Percentiles rank a stretch among this genome's conserved stretches.
phyloP scores from a whole-genome alignment of 805 yeast species.

The Lipomyces anomalus region DNA sequence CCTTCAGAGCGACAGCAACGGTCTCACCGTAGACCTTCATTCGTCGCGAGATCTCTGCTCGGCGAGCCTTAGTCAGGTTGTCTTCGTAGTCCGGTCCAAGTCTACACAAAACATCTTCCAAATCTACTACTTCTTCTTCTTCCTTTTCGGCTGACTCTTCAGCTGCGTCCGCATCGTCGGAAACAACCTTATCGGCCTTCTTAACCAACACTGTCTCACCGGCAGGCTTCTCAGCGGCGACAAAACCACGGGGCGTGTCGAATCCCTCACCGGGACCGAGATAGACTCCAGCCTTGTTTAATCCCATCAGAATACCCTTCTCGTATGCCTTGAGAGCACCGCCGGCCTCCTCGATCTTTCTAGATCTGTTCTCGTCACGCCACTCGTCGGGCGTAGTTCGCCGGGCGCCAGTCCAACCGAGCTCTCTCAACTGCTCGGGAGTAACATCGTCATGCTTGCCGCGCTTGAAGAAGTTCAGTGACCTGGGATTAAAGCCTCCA shows the following conservation, averaged over 20 bases:
- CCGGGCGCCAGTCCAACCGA: slow-evolving; percentile 96
- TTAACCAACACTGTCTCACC: slow-evolving; percentile 49
- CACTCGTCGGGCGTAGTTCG: slow-evolving; percentile 66
- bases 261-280: slow-evolving; percentile 82
- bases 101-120: slow-evolving; percentile 14
- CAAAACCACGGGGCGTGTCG: slow-evolving; percentile 28
- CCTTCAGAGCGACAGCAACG: slow-evolving; percentile 23
- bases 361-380: slow-evolving; percentile 61
- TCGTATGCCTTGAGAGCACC: slow-evolving; percentile 72
- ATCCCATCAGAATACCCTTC: slow-evolving; percentile 57
- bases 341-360: slow-evolving; percentile 58
- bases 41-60: slow-evolving; percentile 23
- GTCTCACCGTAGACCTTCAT: slow-evolving; percentile 23
- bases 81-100: slow-evolving; percentile 22
- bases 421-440: slow-evolving; percentile 50
- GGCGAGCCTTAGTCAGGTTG: slow-evolving; percentile 15
- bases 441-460: slow-evolving; percentile 33
- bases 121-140: slow-evolving; percentile 4
- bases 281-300: slow-evolving; percentile 52
- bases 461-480: slow-evolving; percentile 31
- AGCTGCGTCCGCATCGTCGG: slow-evolving; percentile 42
- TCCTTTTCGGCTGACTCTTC: slow-evolving; percentile 6
- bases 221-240: slow-evolving; percentile 10
- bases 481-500: slow-evolving; percentile 75
- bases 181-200: slow-evolving; percentile 87